Base-by-base conservation (phyloP, 768 basidiomycete genomes). In the Scleroderma citrinum region DNA sequence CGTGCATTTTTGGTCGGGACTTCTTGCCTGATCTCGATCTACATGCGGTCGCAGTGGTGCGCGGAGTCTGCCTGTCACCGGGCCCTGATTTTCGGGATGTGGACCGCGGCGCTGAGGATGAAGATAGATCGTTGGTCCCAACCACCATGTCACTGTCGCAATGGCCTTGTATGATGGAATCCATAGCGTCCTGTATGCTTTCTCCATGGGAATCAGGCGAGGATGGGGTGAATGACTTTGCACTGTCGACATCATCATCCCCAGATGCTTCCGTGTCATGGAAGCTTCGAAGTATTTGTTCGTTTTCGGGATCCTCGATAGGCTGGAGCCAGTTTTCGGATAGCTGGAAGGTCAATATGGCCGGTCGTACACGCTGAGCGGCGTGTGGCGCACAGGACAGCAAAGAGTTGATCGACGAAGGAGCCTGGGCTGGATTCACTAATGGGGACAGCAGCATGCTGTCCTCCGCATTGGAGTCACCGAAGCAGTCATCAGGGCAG, bases 1-100 rank as follows among this genome's bases (percentile, higher is more conserved):
- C 64, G 56, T 77, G 76, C 75, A 76, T 76, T 56, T 78, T 77
- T 2, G 71, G 67, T 12, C 34, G 5, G 12, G 12, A 12, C 46
- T 67, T 76, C 59, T 75, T 64, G 11, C 50, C 47, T 8, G 48
- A 56, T 37, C 49, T 64, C 1, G 17, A 7, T 11, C 57, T 42
- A 16, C 8, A 7, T 5, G 24, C 13, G 24, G 24, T 24, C 6
- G 8, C 8, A 26, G 16, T 10, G 12, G 30, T 11, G n/a, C 43
- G 31, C 19, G 30, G 17, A 11, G 29, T n/a, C 30, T 17, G 29
- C 6, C 21, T 40, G n/a, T 8, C 39, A 14, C 11, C 4, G n/a
- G 20, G 21, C 10, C 23, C 19, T 23, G 16, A 8, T 12, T 8
- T 29, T 13, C 24, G 8, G 16, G 40, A 26, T 16, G 23, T 14